Conservation (phyloP, 2,329 filamentous ascomycete species). For the Aspergillus carbonarius region DNA sequence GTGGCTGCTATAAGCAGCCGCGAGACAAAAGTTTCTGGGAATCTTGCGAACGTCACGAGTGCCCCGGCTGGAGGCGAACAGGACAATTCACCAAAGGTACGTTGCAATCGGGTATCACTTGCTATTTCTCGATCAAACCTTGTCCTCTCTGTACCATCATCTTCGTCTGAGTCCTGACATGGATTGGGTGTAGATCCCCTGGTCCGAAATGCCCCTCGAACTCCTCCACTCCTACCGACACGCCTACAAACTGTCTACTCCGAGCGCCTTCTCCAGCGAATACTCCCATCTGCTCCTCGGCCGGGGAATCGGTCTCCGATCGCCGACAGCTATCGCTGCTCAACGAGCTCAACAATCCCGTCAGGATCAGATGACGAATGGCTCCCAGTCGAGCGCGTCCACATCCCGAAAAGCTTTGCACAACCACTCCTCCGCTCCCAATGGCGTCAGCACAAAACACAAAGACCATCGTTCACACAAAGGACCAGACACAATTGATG, state of each 20-base stretch:
- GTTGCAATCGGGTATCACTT: conserved; percentile 8
- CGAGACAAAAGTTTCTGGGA: conserved; percentile 22
- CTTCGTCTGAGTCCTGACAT: background rate
- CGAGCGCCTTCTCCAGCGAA: conserved; percentile 44
- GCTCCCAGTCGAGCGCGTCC: conserved; percentile 8
- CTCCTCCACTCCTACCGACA: conserved; percentile 51
- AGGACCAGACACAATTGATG: conserved; percentile 11
- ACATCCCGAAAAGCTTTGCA: conserved; percentile 5
- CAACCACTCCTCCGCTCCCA: conserved; percentile 4
- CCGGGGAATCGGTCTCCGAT: conserved; percentile 45
- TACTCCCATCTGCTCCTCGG: conserved; percentile 50
- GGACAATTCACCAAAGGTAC: conserved; percentile 34
- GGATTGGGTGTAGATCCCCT: conserved; percentile 37
- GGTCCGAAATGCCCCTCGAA: conserved; percentile 44
- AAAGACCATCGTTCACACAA: conserved; percentile 9
- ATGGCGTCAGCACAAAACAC: conserved; percentile 13
- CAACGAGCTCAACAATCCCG: conserved; percentile 17
- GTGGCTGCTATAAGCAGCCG: conserved; percentile 13
- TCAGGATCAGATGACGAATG: conserved; percentile 16
- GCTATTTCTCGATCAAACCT: background rate
- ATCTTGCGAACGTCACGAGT: conserved; percentile 31
- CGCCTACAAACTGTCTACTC: conserved; percentile 46
- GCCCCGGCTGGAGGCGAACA: conserved; percentile 23
- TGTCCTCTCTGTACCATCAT: background rate
- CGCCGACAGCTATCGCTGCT: conserved; percentile 46